Evolutionary conservation across 352 stramenopile species (phyloP).

Genomic region (Pythium plurisporium): DNA sequence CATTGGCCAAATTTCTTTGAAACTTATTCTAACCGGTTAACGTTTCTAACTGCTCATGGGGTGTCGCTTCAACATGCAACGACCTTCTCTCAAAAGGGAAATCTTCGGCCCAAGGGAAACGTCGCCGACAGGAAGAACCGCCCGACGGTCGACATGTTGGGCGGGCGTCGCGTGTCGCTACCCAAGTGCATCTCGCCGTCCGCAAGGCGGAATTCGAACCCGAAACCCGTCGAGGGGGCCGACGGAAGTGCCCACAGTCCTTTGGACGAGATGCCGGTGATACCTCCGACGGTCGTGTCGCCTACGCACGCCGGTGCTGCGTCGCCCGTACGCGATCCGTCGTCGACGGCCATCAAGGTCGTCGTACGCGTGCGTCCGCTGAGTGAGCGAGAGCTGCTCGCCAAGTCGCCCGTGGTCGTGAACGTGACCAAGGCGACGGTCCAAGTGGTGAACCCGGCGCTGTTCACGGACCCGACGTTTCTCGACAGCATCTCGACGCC

Average conservation of each 20-base stretch:
- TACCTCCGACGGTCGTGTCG: neutral
- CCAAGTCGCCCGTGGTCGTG: constrained; percentile 49
- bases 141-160: constrained; percentile 2
- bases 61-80: constrained; percentile 8
- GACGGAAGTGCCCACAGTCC: neutral
- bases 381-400: constrained; percentile 47
- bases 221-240: too few relatives aligned
- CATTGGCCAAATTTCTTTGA: neutral
- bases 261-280: neutral
- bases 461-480: constrained; percentile 57
- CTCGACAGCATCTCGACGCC: constrained; percentile 35
- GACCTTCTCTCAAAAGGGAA: neutral
- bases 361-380: constrained; percentile 69
- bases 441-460: constrained; percentile 57
- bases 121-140: neutral
- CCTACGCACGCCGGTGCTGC: neutral
- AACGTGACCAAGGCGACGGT: constrained; percentile 40
- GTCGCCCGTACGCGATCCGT: constrained; percentile 20
- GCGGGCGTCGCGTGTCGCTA: constrained; percentile 19
- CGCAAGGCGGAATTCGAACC: neutral
- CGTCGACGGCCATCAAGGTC: constrained; percentile 52
- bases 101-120: neutral
- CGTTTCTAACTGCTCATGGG: neutral
- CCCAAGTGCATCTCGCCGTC: constrained; percentile 25
- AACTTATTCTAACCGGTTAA: neutral